These are phyloP conservation scores for Mortierella sp. DNA, from an alignment of 371 early-diverging fungal species.

Conservation along the genomic window DNA sequence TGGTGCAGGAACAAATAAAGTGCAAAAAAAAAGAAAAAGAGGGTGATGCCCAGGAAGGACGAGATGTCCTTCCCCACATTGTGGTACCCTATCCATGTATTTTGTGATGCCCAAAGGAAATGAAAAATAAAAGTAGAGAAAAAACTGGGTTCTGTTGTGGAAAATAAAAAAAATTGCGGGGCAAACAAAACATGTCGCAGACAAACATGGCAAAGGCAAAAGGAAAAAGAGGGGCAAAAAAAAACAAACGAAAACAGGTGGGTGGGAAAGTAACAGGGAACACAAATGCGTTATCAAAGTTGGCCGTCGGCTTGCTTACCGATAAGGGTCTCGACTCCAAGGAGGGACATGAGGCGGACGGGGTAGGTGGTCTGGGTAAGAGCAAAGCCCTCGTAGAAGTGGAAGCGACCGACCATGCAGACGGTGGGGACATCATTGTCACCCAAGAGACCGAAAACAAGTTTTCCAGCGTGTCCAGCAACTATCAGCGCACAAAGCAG, in stretches of 20 bases:
- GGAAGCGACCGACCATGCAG: conserved; percentile 92
- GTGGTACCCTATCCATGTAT: conserved; percentile 9
- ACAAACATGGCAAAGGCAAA: conserved; percentile 16
- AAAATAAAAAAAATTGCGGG: neutral
- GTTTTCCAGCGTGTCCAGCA: conserved; percentile 91
- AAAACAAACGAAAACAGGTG: conserved; percentile 15
- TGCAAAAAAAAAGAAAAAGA: neutral
- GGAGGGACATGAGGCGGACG: conserved; percentile 87
- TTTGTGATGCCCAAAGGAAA: neutral
- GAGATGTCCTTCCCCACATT: neutral
- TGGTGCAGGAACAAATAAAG: conserved; percentile 1
- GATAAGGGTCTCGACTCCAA: conserved; percentile 85
- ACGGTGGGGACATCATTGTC: conserved; percentile 77
- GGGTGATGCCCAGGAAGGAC: neutral
- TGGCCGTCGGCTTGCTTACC: conserved; percentile 49
- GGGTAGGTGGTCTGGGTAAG: conserved; percentile 87
- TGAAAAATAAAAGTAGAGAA: conserved; percentile 7
- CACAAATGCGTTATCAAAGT: neutral
- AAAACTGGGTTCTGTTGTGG: conserved; percentile 27
- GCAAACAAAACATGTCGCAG: conserved; percentile 8
- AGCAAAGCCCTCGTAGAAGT: conserved; percentile 90
- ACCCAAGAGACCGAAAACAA: conserved; percentile 90
- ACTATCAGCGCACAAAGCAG: conserved; percentile 59
- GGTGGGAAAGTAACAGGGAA: conserved; percentile 13
- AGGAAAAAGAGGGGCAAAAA: neutral